Evolutionary conservation across 2,329 filamentous ascomycete species (phyloP).

Genomic region (Xylaria sp.): DNA sequence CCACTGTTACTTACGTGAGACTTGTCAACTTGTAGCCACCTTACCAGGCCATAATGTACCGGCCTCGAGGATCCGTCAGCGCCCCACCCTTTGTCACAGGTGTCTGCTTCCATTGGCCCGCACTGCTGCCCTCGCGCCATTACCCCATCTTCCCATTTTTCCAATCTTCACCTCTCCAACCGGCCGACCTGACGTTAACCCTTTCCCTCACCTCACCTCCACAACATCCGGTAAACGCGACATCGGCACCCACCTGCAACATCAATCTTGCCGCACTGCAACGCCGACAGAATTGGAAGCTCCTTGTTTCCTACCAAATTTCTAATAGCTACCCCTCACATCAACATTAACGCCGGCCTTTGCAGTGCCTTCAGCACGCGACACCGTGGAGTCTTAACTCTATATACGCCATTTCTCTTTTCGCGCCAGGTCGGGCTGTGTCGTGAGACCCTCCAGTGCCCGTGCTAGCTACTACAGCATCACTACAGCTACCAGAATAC

Average conservation of each 20-base stretch:
- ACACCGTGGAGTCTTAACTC: slow-evolving; percentile 12
- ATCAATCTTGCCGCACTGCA: neutral
- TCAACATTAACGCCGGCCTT: neutral
- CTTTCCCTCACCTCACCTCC: slow-evolving; percentile 34
- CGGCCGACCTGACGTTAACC: slow-evolving; percentile 23
- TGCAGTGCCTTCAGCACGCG: slow-evolving; percentile 21
- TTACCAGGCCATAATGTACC: no score
- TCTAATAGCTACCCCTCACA: neutral
- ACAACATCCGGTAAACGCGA: slow-evolving; percentile 23
- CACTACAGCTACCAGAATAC: neutral
- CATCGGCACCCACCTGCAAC: neutral
- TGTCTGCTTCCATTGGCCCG: slow-evolving; percentile 19
- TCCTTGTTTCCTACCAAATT: neutral
- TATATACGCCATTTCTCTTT: neutral
- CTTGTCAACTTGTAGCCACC: no score
- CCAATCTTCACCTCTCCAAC: slow-evolving; percentile 31
- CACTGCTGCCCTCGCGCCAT: slow-evolving; percentile 15
- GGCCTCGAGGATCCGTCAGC: slow-evolving; percentile 7
- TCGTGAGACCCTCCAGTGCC: neutral
- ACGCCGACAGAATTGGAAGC: neutral
- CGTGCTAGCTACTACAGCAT: neutral
- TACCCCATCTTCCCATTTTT: slow-evolving; percentile 39
- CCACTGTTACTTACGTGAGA: neutral
- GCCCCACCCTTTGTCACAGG: slow-evolving; percentile 9
- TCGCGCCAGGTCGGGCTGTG: neutral